Evolutionary conservation across 2,329 filamentous ascomycete species (phyloP).

Genomic region (Pyrenophora seminiperda): DNA sequence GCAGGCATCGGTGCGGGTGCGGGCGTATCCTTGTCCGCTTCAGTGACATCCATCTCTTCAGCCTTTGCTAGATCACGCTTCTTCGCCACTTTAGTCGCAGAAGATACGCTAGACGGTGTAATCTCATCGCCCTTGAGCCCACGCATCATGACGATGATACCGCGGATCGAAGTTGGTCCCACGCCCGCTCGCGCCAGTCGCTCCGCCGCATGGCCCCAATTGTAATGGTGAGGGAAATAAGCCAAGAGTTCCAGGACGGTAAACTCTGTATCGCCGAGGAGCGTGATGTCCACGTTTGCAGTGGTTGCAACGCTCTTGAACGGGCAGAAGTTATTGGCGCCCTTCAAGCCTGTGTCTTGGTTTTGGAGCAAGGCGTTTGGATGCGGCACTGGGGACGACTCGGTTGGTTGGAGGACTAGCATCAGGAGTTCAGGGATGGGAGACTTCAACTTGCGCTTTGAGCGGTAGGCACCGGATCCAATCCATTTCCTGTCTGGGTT

Average conservation of each 20-base stretch:
- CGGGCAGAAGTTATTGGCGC: slow-evolving; percentile 10
- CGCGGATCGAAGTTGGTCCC: background rate
- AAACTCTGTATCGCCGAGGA: slow-evolving; percentile 20
- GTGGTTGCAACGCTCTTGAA: slow-evolving; percentile 26
- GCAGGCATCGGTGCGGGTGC: background rate
- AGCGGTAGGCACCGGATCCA: background rate
- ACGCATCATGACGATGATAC: slow-evolving; percentile 21
- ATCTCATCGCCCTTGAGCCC: slow-evolving; percentile 1
- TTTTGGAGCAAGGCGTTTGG: background rate
- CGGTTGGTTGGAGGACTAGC: background rate
- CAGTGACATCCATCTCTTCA: background rate
- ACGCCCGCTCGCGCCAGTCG: slow-evolving; percentile 9
- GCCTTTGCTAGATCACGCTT: background rate
- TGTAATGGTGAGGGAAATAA: slow-evolving; percentile 24
- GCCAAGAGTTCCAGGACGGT: slow-evolving; percentile 22
- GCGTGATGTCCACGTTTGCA: slow-evolving; percentile 15
- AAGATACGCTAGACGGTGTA: background rate
- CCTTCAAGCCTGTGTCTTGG: slow-evolving; percentile 3
- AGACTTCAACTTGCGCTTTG: slow-evolving; percentile 5
- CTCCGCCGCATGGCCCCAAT: slow-evolving; percentile 20
- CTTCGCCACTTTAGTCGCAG: background rate
- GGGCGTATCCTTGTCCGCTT: background rate
- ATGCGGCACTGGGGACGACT: background rate
- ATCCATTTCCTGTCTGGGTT: slow-evolving; percentile 7
- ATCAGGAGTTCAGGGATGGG: slow-evolving; percentile 24